Conservation (phyloP, 164 flowering plant genomes). For the Piper longum region DNA sequence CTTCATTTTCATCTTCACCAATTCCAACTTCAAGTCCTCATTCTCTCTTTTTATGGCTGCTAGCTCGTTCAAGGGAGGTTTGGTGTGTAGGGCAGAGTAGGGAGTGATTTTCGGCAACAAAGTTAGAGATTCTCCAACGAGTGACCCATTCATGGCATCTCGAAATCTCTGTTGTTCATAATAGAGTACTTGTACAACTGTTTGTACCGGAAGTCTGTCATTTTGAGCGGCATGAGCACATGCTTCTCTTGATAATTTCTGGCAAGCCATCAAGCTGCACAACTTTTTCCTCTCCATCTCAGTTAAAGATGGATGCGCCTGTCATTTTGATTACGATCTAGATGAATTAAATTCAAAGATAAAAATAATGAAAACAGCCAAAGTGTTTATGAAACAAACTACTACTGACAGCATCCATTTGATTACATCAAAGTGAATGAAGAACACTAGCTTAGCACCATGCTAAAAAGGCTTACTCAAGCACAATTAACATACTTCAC, state of each 20-base stretch:
- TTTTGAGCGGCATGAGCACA: slow-evolving; percentile 98
- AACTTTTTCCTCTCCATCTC: slow-evolving; percentile 86
- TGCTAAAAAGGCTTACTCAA: no score
- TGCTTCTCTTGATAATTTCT: slow-evolving; percentile 82
- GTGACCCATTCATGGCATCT: slow-evolving; percentile 34
- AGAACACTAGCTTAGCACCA: not conserved
- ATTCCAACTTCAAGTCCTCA: slow-evolving; percentile 65
- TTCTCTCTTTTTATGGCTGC: slow-evolving; percentile 48
- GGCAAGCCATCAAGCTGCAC: slow-evolving; percentile 93
- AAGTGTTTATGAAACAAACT: no score
- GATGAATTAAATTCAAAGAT: not conserved
- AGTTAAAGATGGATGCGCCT: slow-evolving; percentile 79
- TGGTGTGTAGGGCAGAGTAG: not conserved
- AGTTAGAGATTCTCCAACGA: slow-evolving; percentile 21
- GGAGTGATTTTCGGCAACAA: slow-evolving; percentile 18
- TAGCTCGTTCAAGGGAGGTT: slow-evolving; percentile 23
- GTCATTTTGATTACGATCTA: not conserved
- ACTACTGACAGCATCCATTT: not conserved
- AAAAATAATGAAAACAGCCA: not conserved
- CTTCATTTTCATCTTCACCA: slow-evolving; percentile 51
- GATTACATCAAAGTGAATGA: not conserved
- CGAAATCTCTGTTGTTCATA: slow-evolving; percentile 91
- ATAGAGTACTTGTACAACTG: slow-evolving; percentile 92
- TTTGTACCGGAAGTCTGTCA: slow-evolving; percentile 87
- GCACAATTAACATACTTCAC: not conserved